These are phyloP conservation scores for Gossypium trilobum DNA, from an alignment of 441 rosid genomes.

Conservation along the genomic window DNA sequence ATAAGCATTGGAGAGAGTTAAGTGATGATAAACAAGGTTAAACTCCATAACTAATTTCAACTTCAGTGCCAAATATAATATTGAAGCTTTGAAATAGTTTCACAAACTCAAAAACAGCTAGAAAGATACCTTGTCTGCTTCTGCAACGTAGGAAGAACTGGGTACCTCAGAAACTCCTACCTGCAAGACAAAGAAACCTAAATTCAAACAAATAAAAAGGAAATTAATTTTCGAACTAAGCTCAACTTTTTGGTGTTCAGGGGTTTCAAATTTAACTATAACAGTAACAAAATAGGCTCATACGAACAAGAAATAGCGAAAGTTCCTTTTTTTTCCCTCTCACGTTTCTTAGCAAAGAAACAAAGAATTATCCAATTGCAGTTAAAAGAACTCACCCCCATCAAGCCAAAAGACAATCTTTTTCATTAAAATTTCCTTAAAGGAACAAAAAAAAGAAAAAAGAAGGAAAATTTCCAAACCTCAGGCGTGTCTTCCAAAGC, in stretches of 20 bases:
- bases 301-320: background rate
- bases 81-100: background rate
- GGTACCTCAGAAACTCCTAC: constrained; percentile 34
- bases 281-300: background rate
- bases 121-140: constrained; percentile 42
- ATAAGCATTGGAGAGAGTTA: background rate
- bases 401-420: background rate
- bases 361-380: background rate
- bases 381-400: background rate
- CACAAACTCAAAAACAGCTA: background rate
- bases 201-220: background rate
- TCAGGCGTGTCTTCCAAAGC: constrained; percentile 36
- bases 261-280: background rate
- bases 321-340: background rate
- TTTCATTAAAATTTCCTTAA: background rate
- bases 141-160: constrained; percentile 36
- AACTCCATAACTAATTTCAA: background rate
- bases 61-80: background rate
- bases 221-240: background rate
- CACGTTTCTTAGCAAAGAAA: background rate
- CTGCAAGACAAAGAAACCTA: constrained; percentile 19
- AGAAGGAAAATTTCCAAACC: constrained; percentile 4
- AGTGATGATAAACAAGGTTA: background rate
- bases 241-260: background rate
- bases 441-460: background rate